A percentile compares a stretch with the other conserved stretches of the same genome.
Evolutionary conservation across 148 eudicot species (phyloP).

Genomic region (Camellia granthamiana): DNA sequence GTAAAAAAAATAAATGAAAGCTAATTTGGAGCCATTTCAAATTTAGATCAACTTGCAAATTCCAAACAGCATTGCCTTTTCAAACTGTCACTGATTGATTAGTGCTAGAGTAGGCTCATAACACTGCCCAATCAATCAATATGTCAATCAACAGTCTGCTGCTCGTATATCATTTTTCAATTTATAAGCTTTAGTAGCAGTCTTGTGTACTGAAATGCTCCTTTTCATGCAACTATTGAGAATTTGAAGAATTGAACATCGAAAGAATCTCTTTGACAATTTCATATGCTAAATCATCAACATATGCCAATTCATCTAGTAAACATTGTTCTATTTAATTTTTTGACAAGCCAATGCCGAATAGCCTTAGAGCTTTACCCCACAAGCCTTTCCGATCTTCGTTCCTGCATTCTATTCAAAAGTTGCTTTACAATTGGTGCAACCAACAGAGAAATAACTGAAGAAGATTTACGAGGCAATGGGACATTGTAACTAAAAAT

Average conservation of each 20-base stretch:
- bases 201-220: conserved; percentile 40
- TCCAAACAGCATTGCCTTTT: too few relatives aligned
- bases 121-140: too few relatives aligned
- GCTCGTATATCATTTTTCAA: too few relatives aligned
- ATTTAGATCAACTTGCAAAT: too few relatives aligned
- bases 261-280: neutral
- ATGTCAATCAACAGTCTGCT: too few relatives aligned
- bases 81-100: too few relatives aligned
- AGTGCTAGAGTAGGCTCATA: too few relatives aligned
- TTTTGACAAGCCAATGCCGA: neutral
- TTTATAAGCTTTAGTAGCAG: conserved; percentile 6
- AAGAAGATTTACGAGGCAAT: neutral
- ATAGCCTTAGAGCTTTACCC: neutral
- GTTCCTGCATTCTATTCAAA: neutral
- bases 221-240: neutral
- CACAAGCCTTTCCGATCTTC: neutral
- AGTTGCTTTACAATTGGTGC: neutral
- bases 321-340: neutral
- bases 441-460: neutral
- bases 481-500: neutral
- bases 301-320: neutral
- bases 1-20: too few relatives aligned
- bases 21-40: too few relatives aligned
- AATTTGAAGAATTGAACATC: too few relatives aligned
- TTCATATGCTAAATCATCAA: neutral